phyloP scores from a whole-genome alignment of 1,139 yeast species.

The Geotrichum carabidarum region DNA sequence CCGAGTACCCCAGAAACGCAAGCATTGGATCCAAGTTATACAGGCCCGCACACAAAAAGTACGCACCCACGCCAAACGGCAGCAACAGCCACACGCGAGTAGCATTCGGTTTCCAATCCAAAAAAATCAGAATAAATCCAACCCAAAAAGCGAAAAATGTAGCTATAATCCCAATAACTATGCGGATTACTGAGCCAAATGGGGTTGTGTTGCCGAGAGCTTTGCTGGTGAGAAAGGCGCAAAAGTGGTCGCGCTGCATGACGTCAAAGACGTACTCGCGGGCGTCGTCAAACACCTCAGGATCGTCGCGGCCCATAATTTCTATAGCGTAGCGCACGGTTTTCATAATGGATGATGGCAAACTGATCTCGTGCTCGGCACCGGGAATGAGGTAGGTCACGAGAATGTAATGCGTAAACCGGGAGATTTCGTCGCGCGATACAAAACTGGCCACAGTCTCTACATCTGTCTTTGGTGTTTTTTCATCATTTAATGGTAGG shows the following conservation, averaged over 20 bases:
- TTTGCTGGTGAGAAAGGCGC: constrained; percentile 68
- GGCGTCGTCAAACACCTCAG: constrained; percentile 82
- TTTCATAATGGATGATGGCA: constrained; percentile 63
- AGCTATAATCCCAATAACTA: constrained; percentile 61
- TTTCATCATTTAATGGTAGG: constrained; percentile 10
- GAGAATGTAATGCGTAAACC: constrained; percentile 65
- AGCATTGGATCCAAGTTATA: constrained; percentile 81
- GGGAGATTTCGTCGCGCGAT: constrained; percentile 59
- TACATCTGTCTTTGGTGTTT: constrained; percentile 1
- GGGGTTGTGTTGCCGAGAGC: constrained; percentile 80
- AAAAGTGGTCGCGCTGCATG: constrained; percentile 86
- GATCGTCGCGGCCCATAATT: constrained; percentile 81
- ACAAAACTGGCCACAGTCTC: constrained; percentile 32
- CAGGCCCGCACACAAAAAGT: constrained; percentile 65
- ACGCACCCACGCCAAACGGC: constrained; percentile 73
- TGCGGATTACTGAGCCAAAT: constrained; percentile 49
- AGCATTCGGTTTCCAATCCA: constrained; percentile 59
- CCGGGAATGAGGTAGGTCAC: constrained; percentile 74
- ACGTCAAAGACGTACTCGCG: constrained; percentile 76
- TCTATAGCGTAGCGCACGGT: constrained; percentile 63
- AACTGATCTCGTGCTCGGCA: constrained; percentile 66
- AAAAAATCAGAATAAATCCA: constrained; percentile 70
- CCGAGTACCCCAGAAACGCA: constrained; percentile 64
- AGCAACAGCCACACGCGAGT: constrained; percentile 65
- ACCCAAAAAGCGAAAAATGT: constrained; percentile 87